A percentile compares a stretch with the other conserved stretches of the same genome.
phyloP scores from a whole-genome alignment of 441 rosid genomes.

The Jatropha podagrica region DNA sequence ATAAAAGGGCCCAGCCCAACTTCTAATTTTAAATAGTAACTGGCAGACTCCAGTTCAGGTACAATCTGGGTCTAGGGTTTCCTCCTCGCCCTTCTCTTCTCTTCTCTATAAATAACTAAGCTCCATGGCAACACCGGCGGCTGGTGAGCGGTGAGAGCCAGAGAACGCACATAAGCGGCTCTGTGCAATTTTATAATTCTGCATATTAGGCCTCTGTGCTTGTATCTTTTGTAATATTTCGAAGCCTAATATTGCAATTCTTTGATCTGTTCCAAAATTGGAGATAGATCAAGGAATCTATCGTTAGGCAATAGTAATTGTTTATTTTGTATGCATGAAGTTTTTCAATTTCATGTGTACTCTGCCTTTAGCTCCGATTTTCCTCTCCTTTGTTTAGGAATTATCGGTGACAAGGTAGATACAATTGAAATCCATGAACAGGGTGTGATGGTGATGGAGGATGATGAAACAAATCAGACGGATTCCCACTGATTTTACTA shows the following conservation, averaged over 20 bases:
- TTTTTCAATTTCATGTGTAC: constrained; percentile 8
- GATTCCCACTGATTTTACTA: constrained; percentile 61
- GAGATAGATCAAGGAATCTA: constrained; percentile 49
- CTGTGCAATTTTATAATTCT: background rate
- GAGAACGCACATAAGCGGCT: background rate
- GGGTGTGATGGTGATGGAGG: constrained; percentile 6
- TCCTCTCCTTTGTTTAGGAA: constrained; percentile 10
- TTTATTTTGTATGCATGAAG: constrained; percentile 8
- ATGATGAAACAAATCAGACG: constrained; percentile 60
- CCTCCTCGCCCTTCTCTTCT: background rate
- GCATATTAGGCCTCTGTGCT: background rate
- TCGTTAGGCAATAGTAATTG: constrained; percentile 49
- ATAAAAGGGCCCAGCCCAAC: background rate
- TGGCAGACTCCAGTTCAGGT: background rate
- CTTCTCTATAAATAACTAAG: background rate
- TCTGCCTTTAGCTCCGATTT: constrained; percentile 58
- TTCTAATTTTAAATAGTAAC: no score
- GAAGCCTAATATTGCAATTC: constrained; percentile 62
- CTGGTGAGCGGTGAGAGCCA: background rate
- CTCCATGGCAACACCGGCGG: background rate
- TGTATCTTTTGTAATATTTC: background rate
- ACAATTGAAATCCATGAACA: constrained; percentile 14
- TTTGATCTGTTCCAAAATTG: constrained; percentile 14
- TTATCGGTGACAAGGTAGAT: constrained; percentile 57
- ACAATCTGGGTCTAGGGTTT: background rate